Percentiles rank a stretch among this genome's conserved stretches.
Evolutionary conservation across 1,139 yeast genomes (phyloP).

Genomic region (Saccharomyces hybrid): DNA sequence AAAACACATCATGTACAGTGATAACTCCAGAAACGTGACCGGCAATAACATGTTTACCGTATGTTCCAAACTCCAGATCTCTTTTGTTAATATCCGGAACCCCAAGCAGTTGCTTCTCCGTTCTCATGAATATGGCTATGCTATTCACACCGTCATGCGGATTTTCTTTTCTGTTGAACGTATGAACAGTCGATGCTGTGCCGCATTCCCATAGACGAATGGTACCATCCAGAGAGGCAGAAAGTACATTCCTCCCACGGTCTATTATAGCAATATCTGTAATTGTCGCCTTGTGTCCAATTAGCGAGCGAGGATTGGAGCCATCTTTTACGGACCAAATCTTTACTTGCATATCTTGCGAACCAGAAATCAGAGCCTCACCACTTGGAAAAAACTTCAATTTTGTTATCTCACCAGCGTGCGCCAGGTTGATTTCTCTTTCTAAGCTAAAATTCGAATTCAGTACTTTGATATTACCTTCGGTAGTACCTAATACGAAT

Average conservation of each 20-base stretch:
- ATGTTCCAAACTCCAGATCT: conserved; percentile 36
- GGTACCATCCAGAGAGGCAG: conserved; percentile 46
- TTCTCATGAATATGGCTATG: conserved; percentile 10
- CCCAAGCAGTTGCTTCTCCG: not conserved
- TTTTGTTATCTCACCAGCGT: conserved; percentile 39
- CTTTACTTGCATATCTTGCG: conserved; percentile 49
- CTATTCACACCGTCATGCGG: conserved; percentile 33
- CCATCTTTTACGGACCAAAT: conserved; percentile 50
- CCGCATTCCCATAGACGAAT: conserved; percentile 65
- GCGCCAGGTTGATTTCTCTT: conserved; percentile 37
- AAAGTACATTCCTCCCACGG: conserved; percentile 56
- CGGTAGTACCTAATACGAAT: conserved; percentile 37
- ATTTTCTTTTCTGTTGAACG: conserved; percentile 35
- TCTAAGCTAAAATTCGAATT: conserved; percentile 13
- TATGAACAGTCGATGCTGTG: conserved; percentile 39
- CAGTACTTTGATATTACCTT: conserved; percentile 36
- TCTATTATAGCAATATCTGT: conserved; percentile 46
- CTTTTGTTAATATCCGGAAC: not conserved
- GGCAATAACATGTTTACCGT: conserved; percentile 35
- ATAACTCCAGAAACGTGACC: conserved; percentile 48
- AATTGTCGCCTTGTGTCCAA: conserved; percentile 41
- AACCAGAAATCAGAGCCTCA: conserved; percentile 47
- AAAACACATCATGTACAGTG: conserved; percentile 34
- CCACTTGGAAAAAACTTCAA: conserved; percentile 52
- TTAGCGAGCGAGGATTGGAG: conserved; percentile 42